These are phyloP conservation scores for Rusavskia elegans DNA, from an alignment of 495 filamentous ascomycete species.

Conservation along the genomic window DNA sequence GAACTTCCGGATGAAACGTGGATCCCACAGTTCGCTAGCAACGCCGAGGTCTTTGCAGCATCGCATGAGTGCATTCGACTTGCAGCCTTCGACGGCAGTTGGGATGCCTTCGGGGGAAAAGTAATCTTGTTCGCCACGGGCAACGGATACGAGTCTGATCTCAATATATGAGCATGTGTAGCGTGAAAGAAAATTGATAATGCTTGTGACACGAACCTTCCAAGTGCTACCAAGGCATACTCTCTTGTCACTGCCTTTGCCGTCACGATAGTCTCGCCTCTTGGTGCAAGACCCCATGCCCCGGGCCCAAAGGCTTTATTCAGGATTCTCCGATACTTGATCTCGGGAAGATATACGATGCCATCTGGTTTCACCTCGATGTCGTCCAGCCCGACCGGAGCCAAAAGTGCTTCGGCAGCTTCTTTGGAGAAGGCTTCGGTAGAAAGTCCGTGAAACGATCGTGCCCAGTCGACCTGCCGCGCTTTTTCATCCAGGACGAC, in stretches of 20 bases:
- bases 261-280: constrained; percentile 83
- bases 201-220: constrained; percentile 44
- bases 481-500: constrained; percentile 26
- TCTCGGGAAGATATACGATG: constrained; percentile 92
- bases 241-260: constrained; percentile 80
- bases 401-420: constrained; percentile 52
- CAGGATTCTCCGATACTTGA: constrained; percentile 90
- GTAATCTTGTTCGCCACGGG: constrained; percentile 89
- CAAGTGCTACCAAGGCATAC: constrained; percentile 81
- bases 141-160: constrained; percentile 69
- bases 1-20: constrained; percentile 66
- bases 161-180: neutral
- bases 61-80: constrained; percentile 89
- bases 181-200: neutral
- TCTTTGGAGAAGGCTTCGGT: constrained; percentile 61
- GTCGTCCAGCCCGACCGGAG: constrained; percentile 51
- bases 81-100: constrained; percentile 93
- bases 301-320: constrained; percentile 89
- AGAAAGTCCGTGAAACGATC: constrained; percentile 79
- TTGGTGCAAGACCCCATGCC: constrained; percentile 83
- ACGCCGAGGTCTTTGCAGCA: constrained; percentile 97
- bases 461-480: constrained; percentile 73
- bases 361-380: constrained; percentile 95
- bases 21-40: constrained; percentile 93
- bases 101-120: constrained; percentile 85